Evolutionary conservation across 139 green algal genomes (phyloP), one percentile per base, ranked within the genome.

Genomic region (Desmodesmus armatus): DNA sequence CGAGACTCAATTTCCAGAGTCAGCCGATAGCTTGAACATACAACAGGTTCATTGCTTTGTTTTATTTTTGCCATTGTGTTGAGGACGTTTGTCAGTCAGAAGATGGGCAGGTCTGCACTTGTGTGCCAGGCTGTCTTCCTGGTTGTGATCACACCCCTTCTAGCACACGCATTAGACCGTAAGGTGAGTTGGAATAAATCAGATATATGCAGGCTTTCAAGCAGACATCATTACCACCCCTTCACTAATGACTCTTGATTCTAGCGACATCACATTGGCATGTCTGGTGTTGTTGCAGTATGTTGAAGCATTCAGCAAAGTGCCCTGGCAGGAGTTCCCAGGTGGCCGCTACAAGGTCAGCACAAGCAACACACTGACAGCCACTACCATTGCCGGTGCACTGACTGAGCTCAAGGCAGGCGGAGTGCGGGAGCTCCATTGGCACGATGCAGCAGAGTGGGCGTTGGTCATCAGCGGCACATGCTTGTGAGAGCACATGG

Each of bases 381-480:
- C 41, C 41, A 77, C 17, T 43, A 84, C 78, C 41, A 84, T 84
- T 23, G 62, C 78, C 5, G 78, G 78, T 11, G 78, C 78, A 25
- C 43, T 84, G 60, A 63, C 77, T 7, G 29, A 84, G 40, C 31
- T 84, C 27, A 84, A 77, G 17, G 39, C 60, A 31, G 78, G 78
- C 11, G 78, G 78, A 9, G 27, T 84, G 27, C 37, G 78, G 2
- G 78, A 84, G 62, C 78, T 84, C 41, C 78, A 84, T 43, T 84
- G 78, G 78, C 78, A 84, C 77, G 78, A 77, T 31, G 78, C 67
- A 29, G 62, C 62, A 17, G 78, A 84, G 31, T 84, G 78, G 78
- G 78, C 78, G 9, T 40, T 84, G 3, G 78, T 84, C 6, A 47
- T 84, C 25, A 44, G 53, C 23, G 78, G 78, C 66, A 35, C 78